Evolutionary conservation across 331 rosid genomes (phyloP).

Genomic region (Arachis monticola): DNA sequence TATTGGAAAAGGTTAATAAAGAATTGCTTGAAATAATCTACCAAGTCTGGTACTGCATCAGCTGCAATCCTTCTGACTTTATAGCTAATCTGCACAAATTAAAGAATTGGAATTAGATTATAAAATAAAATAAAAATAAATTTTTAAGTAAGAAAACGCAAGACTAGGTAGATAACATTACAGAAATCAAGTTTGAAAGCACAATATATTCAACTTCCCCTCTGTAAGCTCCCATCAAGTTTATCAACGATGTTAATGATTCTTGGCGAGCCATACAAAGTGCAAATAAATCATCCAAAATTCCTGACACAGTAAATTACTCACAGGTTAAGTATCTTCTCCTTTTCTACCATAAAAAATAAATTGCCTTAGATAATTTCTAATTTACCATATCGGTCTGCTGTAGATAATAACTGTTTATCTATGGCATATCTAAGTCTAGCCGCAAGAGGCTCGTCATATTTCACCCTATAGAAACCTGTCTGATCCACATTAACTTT

Average conservation of each 20-base stretch:
- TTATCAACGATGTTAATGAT: slow-evolving; percentile 60
- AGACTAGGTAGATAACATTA: slow-evolving; percentile 41
- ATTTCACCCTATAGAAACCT: slow-evolving; percentile 83
- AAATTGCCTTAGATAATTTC: slow-evolving; percentile 19
- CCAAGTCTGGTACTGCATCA: slow-evolving; percentile 67
- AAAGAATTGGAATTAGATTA: slow-evolving; percentile 21
- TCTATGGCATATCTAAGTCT: slow-evolving; percentile 66
- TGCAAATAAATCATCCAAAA: slow-evolving; percentile 79
- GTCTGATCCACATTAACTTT: slow-evolving; percentile 74
- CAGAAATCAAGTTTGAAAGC: slow-evolving; percentile 61
- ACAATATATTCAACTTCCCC: slow-evolving; percentile 69
- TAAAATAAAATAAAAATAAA: not conserved
- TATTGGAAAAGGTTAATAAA: slow-evolving; percentile 63
- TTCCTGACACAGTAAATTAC: slow-evolving; percentile 53
- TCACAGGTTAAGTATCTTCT: slow-evolving; percentile 24
- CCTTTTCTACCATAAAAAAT: slow-evolving; percentile 30
- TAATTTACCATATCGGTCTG: slow-evolving; percentile 68
- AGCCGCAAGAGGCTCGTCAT: slow-evolving; percentile 70
- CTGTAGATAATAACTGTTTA: slow-evolving; percentile 58
- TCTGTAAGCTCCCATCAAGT: slow-evolving; percentile 70
- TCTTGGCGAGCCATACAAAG: slow-evolving; percentile 70
- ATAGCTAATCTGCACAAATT: slow-evolving; percentile 52
- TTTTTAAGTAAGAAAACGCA: slow-evolving; percentile 15
- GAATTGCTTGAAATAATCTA: slow-evolving; percentile 58
- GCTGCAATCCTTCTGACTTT: slow-evolving; percentile 49